phyloP scores from a whole-genome alignment of 495 filamentous ascomycete species.

The Extremus antarcticus region DNA sequence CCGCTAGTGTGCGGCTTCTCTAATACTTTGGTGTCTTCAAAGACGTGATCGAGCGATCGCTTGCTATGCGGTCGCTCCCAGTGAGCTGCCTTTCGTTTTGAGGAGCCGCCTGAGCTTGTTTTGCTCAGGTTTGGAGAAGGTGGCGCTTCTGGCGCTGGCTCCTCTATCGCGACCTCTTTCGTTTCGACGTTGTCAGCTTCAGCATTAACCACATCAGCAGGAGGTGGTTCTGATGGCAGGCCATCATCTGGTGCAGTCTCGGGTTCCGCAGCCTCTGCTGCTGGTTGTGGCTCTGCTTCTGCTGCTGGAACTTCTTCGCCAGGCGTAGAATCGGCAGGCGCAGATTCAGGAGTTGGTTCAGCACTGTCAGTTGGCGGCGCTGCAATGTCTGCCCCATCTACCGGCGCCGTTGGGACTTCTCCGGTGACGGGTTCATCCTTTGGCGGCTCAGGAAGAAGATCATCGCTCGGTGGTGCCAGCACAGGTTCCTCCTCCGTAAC shows the following conservation, averaged over 20 bases:
- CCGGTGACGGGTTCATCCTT: background rate
- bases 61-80: conserved; percentile 9
- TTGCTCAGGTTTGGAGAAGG: conserved; percentile 15
- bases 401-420: too few species aligned
- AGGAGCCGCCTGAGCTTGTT: conserved; percentile 11
- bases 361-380: too few species aligned
- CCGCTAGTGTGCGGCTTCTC: background rate
- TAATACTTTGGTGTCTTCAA: background rate
- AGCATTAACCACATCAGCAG: background rate
- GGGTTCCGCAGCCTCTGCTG: background rate
- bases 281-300: background rate
- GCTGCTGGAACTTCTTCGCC: background rate
- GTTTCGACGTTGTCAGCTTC: background rate
- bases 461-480: too few species aligned
- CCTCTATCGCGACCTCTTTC: background rate
- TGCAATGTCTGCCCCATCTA: too few species aligned
- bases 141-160: background rate
- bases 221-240: background rate
- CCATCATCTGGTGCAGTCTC: background rate
- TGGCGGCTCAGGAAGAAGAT: background rate
- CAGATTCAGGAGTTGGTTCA: too few species aligned
- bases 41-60: background rate
- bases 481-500: too few species aligned
- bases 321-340: too few species aligned
- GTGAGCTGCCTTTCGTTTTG: conserved; percentile 7